Base-by-base conservation (phyloP, 2,329 filamentous ascomycete species). In the Periconia digitata region DNA sequence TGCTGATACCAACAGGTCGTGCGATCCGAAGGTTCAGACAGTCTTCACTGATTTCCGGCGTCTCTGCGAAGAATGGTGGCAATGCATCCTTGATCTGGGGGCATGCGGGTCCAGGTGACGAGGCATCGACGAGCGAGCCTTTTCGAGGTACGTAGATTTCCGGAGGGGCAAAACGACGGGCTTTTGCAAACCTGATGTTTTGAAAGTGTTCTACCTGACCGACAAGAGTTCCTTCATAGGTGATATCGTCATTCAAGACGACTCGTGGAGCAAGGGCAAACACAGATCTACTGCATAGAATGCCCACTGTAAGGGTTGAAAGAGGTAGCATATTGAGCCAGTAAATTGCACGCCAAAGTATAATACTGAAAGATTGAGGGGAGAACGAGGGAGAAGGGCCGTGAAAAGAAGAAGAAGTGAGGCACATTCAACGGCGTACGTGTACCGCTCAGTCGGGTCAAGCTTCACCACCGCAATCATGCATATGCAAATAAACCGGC, bases 11-110 rank as follows among this genome's bases (percentile, higher is more conserved):
- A 2, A 18, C 22, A 10, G 49, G 40, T 2, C 40, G 38, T 13
- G 46, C 39, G 18, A 54, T 44, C 5, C 38, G 18, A 2, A 54
- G 38, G 20, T 44, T 49, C 7, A 54, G 36, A 40, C 49, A 54
- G 29, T 54, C 54, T 34, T 54, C 54, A 22, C 50, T 53, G 21
- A 55, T 53, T 8, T 40, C 23, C 15, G 18, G 8, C 8, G 47
- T 49, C 27, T 53, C 49, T 3, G 46, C 43, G 44, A 55, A 50
- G 47, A 49, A 50, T 1, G 46, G 53, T 17, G 47, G 50, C 18
- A 53, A 39, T 7, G 50, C 44, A 21, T 35, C 41, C 22, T 43
- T 20, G 17, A 47, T 24, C 27, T 53, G 46, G 18, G 52, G 49
- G 29, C 52, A 55, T 8, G 49, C 49, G 2, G 39, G 27, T 15